Base-by-base conservation (phyloP, 2,329 filamentous ascomycete species). In the Ophiostoma sp. region DNA sequence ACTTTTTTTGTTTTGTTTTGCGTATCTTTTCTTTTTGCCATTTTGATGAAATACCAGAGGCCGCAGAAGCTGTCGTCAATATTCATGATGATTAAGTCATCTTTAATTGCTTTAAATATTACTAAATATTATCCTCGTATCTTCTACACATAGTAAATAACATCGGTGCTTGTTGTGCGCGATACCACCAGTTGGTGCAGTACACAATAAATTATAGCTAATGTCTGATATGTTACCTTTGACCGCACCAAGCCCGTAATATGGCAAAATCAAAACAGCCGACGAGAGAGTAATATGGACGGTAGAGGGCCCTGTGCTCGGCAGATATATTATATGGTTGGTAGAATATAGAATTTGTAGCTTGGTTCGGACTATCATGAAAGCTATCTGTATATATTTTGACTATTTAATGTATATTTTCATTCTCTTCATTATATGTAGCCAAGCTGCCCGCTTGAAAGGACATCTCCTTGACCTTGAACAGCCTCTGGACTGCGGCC, bases 261-360 rank as follows among this genome's bases (percentile, higher is more conserved):
- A 27, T 57, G 52, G 52, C 23, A 57, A 13, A 57, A 57, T 31
- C 23, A 57, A 57, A 57, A 57, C 52, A 57, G 52, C 52, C 23
- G 52, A 57, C 52, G 52, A 27, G n/a, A 27, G 52, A 27, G 52
- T 31, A 57, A 57, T 57, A 57, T 57, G 23, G n/a, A 23, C 23
- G 23, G 52, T 6, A 57, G n/a, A 57, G 52, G 52, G 52, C 52
- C 52, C n/a, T 57, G 52, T 57, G 52, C 52, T 57, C 52, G 52
- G 52, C n/a, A 57, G 23, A 57, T 31, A 57, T 15, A 20, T 20
- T 48, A 20, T 48, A 48, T 48, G 20, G 17, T 8, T 20, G 7
- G 44, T 48, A 48, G 17, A n/a, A 6, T 20, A 20, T 4, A 44
- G 11, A 15, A 48, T 11, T 10, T 10, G 11, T 10, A 39, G 36